Evolutionary conservation across 2,329 filamentous ascomycete species (phyloP).

Genomic region (Lasiodiplodia theobromae): DNA sequence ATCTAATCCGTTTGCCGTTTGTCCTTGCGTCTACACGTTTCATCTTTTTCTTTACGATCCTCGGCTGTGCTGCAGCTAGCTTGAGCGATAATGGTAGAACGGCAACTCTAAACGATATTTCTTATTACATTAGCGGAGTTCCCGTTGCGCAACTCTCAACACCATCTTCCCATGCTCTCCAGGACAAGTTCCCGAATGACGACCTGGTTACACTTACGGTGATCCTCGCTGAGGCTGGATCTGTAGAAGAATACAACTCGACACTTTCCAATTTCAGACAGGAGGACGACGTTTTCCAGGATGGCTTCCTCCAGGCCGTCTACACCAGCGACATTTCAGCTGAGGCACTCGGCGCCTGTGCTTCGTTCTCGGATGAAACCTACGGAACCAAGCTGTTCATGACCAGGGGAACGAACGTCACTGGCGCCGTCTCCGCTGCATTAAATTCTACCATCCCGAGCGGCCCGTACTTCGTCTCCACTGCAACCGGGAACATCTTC

Average conservation of each 20-base stretch:
- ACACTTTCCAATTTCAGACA: not conserved
- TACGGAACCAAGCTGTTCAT: not conserved
- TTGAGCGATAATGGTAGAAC: not conserved
- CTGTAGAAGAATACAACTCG: not conserved
- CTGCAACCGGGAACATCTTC: not conserved
- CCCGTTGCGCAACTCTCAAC: not conserved
- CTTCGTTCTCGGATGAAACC: not conserved
- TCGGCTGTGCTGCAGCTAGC: not conserved
- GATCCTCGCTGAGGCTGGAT: not conserved
- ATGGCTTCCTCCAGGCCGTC: not conserved
- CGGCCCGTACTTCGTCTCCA: constrained; percentile 10
- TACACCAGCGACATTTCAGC: not conserved
- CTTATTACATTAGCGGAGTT: not conserved
- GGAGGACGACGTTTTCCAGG: not conserved
- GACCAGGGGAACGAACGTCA: not conserved
- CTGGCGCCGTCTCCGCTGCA: not conserved
- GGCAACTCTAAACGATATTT: not conserved
- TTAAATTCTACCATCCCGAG: not conserved
- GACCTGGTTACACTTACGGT: not conserved
- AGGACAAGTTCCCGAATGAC: not conserved
- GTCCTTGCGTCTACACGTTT: not conserved
- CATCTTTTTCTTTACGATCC: not conserved
- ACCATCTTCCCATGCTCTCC: not conserved
- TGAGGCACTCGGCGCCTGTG: not conserved
- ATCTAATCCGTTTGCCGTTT: not conserved